Evolutionary conservation across 2,329 filamentous ascomycete species (phyloP).

Genomic region (Botrytis paeoniae): DNA sequence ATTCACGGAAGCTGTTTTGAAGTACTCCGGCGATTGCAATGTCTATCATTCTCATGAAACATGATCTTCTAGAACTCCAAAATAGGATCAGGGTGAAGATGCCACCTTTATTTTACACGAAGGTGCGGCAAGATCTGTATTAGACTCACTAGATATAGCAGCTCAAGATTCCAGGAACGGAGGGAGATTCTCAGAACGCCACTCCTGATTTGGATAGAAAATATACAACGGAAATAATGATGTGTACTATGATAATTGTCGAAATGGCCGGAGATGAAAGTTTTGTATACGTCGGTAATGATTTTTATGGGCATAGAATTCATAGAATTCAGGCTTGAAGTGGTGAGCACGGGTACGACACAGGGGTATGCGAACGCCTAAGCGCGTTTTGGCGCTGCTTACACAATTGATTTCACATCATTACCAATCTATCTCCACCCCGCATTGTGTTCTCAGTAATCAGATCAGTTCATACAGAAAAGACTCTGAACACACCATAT

Average conservation of each 20-base stretch:
- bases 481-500: background rate
- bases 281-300: background rate
- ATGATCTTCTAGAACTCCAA: background rate
- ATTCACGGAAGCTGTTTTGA: background rate
- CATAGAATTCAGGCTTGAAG: background rate
- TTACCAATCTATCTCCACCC: conserved; percentile 14
- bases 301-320: background rate
- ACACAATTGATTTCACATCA: background rate
- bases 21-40: background rate
- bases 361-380: background rate
- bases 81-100: background rate
- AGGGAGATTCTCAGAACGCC: background rate
- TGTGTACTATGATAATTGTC: background rate
- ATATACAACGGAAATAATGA: background rate
- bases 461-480: background rate
- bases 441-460: conserved; percentile 2
- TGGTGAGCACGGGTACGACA: background rate
- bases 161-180: background rate
- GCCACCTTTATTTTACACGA: background rate
- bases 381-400: background rate
- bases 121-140: background rate
- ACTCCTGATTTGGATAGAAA: background rate
- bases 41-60: background rate
- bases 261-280: background rate
- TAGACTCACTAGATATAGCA: background rate